These are phyloP conservation scores for Spencermartinsiella europaea DNA, from an alignment of 805 yeast genomes.

Conservation along the genomic window DNA sequence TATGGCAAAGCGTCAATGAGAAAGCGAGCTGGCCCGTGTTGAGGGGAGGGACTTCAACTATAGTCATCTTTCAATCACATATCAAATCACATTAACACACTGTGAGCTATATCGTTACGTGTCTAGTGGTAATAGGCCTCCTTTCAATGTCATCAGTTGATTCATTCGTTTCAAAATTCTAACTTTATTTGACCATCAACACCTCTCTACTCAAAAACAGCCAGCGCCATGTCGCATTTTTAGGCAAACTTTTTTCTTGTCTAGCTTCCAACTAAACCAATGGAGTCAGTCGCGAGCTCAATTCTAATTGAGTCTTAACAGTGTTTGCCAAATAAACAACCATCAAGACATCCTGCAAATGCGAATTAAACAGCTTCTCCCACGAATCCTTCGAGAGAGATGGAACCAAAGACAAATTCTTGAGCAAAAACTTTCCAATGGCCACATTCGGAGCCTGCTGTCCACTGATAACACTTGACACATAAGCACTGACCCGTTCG, in stretches of 20 bases:
- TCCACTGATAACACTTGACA: conserved; percentile 26
- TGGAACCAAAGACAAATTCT: conserved; percentile 37
- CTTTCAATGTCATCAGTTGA: too few relatives aligned
- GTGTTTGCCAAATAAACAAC: conserved; percentile 78
- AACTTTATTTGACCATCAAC: too few relatives aligned
- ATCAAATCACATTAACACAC: too few relatives aligned
- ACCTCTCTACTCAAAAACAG: too few relatives aligned
- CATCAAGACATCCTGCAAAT: conserved; percentile 75
- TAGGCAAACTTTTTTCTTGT: too few relatives aligned
- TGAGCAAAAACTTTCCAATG: conserved; percentile 62
- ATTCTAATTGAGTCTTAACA: conserved; percentile 76
- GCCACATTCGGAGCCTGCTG: conserved; percentile 32
- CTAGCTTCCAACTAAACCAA: conserved; percentile 39
- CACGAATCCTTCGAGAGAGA: conserved; percentile 44
- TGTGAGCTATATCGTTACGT: too few relatives aligned
- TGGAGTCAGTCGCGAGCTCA: conserved; percentile 68
- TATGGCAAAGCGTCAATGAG: not conserved
- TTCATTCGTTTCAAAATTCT: too few relatives aligned
- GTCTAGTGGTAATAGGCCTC: too few relatives aligned
- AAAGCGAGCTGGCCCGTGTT: too few relatives aligned
- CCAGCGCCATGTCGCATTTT: too few relatives aligned
- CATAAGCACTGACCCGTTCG: conserved; percentile 35
- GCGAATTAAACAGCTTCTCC: conserved; percentile 58
- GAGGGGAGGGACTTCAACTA: too few relatives aligned
- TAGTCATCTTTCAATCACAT: too few relatives aligned